Base-by-base conservation (phyloP, 2,329 filamentous ascomycete species). In the Cladorrhinum sp. region DNA sequence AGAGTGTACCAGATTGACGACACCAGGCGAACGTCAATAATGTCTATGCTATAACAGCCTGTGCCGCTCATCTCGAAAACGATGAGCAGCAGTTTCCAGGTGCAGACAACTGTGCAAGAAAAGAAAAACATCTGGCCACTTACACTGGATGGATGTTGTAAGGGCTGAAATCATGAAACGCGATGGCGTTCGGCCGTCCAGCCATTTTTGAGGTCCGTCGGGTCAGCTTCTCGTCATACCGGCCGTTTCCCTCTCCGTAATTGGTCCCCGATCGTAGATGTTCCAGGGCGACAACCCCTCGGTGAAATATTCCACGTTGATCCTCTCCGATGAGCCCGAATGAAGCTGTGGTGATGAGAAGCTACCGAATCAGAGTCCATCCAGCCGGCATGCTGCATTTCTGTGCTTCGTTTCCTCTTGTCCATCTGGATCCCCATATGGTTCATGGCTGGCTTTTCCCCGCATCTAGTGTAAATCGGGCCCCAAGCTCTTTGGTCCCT, bases 391-490 rank as follows among this genome's bases (percentile, higher is more conserved):
- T 49, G 13, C 16, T n/a, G 41, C 41, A 45, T 32, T 32, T 12
- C 48, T 25, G 59, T 50, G 32, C 12, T 49, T 50, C 41, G 45
- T 50, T 50, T 4, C 38, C 18, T 50, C 20, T 36, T 41, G 36
- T 41, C 12, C 36, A 41, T 41, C 36, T 41, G 16, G 12, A 41
- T 4, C 12, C 49, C 49, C 54, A 36, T 45, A 27, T 41, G n/a
- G 41, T 20, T 45, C 50, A 27, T 38, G 13, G 50, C 50, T 55
- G 18, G 45, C 22, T 13, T 16, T 50, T 60, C 55, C 22, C 50
- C 51, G 24, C 55, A 55, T 51, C 29, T 55, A 36, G 12, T n/a
- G n/a, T n/a, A 20, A 59, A 58, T 50, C 23, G 48, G 57, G 23
- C 38, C 53, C 48, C 13, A 49, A 7, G n/a, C 36, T 45, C 3